Evolutionary conservation across 495 filamentous ascomycete species (phyloP).

Genomic region (Aspergillus hancockii): DNA sequence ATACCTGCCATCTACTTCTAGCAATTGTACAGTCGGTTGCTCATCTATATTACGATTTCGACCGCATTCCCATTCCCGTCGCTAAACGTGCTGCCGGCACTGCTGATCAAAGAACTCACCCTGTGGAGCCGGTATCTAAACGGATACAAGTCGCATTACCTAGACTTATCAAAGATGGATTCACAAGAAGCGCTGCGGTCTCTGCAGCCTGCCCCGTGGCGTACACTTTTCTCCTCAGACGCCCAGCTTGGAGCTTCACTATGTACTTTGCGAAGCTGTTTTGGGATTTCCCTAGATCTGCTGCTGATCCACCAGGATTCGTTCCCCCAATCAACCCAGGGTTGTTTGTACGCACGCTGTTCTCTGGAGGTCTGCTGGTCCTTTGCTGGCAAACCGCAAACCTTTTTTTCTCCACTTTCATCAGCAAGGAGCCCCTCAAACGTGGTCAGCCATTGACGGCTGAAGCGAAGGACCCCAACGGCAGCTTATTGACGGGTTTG

Average conservation of each 20-base stretch:
- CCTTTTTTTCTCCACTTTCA: slow-evolving; percentile 71
- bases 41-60: slow-evolving; percentile 76
- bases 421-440: slow-evolving; percentile 80
- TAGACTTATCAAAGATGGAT: slow-evolving; percentile 26
- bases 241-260: slow-evolving; percentile 63
- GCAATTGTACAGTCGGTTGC: slow-evolving; percentile 66
- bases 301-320: slow-evolving; percentile 54
- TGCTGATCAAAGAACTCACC: slow-evolving; percentile 38
- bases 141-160: slow-evolving; percentile 32
- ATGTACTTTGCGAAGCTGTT: slow-evolving; percentile 69
- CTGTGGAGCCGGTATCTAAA: slow-evolving; percentile 34
- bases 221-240: slow-evolving; percentile 66
- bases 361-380: slow-evolving; percentile 65
- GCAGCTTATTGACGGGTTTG: slow-evolving; percentile 80
- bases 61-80: slow-evolving; percentile 62
- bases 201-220: slow-evolving; percentile 50
- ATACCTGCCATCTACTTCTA: slow-evolving; percentile 65
- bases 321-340: slow-evolving; percentile 58
- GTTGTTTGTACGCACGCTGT: slow-evolving; percentile 60
- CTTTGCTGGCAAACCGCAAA: slow-evolving; percentile 75
- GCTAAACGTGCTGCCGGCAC: slow-evolving; percentile 34
- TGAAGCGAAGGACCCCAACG: slow-evolving; percentile 88
- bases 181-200: slow-evolving; percentile 45
- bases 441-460: slow-evolving; percentile 78
- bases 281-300: slow-evolving; percentile 70